Evolutionary conservation across 1,284 basidiomycete genomes (phyloP), one percentile per base, ranked within the genome.

Genomic region (Trichosporon faecale): DNA sequence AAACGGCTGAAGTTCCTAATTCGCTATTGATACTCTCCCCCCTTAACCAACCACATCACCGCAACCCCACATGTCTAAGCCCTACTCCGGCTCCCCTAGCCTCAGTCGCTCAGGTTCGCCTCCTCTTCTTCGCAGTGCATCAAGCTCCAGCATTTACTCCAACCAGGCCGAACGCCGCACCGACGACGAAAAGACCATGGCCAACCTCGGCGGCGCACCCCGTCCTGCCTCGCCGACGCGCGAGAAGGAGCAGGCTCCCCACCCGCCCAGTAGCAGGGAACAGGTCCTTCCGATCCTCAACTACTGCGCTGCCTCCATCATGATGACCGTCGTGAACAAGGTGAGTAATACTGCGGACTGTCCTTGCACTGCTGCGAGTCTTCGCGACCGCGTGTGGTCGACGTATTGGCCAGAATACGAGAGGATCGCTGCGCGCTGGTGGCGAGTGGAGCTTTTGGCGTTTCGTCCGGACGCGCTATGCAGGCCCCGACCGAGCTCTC

Each of bases 281-380:
- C 73, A 74, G 69, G 90, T 90, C 40, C 86, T 91, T 9, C 90
- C 95, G 35, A 91, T 98, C 74, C 73, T 92, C 70, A 93, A 91
- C 78, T 99, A 99, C 84, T 99, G 97, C 81, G 76, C 91, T 31
- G 94, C 96, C 2, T 95, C 93, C 52, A 98, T 99, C 77, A 86
- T 95, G 69, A 99, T 99, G 97, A 99, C 97, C 0, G 89, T 99
- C 64, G 89, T 98, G 72, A 98, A 98, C 87, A 98, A 99, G 87
- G 94, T 94, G 66, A 66, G 69, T 68, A 12, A 8, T 35, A 25
- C 35, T 14, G 23, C 12, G 63, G 31, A n/a, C 12, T 11, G 27
- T 23, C 16, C 63, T 25, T 3, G 25, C 23, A 61, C 18, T 33
- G 27, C 16, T 61, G 27, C 25, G 52, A 7, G 16, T 61, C n/a